Percentiles rank a stretch among this genome's conserved stretches.
Conservation (phyloP, 2,329 filamentous ascomycete species). For the Torrubiellomyces zombiae region DNA sequence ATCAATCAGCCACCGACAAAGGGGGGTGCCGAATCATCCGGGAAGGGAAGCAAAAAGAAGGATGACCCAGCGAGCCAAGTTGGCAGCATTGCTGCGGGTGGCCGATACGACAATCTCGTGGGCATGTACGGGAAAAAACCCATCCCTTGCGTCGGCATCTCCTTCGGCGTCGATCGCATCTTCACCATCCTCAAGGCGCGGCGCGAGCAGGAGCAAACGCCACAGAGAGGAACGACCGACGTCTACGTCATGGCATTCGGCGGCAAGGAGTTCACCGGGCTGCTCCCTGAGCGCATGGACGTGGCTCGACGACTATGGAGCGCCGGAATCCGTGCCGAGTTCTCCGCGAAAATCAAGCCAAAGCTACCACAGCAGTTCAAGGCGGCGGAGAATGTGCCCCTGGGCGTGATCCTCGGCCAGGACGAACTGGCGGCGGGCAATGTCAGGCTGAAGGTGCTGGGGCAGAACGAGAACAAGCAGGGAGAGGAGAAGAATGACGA, state of each 20-base stretch:
- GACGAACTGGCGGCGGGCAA: conserved; percentile 73
- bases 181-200: conserved; percentile 79
- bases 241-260: conserved; percentile 93
- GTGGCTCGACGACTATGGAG: conserved; percentile 67
- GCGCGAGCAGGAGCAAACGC: conserved; percentile 45
- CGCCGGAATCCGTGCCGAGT: conserved; percentile 70
- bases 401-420: conserved; percentile 79
- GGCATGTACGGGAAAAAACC: conserved; percentile 84
- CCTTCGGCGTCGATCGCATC: conserved; percentile 89
- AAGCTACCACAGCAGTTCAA: conserved; percentile 85
- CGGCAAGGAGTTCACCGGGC: conserved; percentile 65
- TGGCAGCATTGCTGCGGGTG: conserved; percentile 76
- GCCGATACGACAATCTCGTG: conserved; percentile 83
- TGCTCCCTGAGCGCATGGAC: conserved; percentile 70
- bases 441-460: conserved; percentile 67
- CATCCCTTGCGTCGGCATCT: conserved; percentile 52
- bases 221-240: conserved; percentile 48
- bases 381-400: conserved; percentile 72
- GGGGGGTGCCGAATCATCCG: conserved; percentile 16
- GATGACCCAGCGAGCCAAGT: conserved; percentile 43
- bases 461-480: conserved; percentile 56
- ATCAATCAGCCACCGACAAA: conserved; percentile 41
- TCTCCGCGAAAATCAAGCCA: conserved; percentile 77
- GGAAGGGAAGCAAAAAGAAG: conserved; percentile 33
- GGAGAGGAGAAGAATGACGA: conserved; percentile 66